phyloP scores from a whole-genome alignment of 1,284 basidiomycete genomes.

The Cutaneotrichosporon cyanovorans region DNA sequence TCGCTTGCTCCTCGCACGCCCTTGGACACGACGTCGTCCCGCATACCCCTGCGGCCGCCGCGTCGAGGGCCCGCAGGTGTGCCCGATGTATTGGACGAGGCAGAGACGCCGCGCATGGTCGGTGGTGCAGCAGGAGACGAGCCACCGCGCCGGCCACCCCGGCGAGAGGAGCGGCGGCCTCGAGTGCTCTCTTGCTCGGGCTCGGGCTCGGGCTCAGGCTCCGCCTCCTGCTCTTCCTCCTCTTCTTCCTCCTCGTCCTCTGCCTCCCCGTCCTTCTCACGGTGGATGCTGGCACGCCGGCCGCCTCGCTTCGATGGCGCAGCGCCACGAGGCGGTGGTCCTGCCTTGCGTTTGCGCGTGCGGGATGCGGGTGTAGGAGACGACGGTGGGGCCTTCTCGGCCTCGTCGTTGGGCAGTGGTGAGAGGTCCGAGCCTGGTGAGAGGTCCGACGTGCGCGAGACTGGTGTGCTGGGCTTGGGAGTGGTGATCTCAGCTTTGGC shows the following conservation, averaged over 20 bases:
- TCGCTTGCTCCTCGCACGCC: slow-evolving; percentile 27
- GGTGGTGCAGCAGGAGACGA: slow-evolving; percentile 25
- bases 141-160: slow-evolving; percentile 10
- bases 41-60: slow-evolving; percentile 19
- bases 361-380: slow-evolving; percentile 6
- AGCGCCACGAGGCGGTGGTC: not conserved
- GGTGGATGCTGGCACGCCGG: not conserved
- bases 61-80: slow-evolving; percentile 17
- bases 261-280: slow-evolving; percentile 20
- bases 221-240: slow-evolving; percentile 1
- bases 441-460: not conserved
- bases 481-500: too few relatives aligned
- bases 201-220: slow-evolving; percentile 1
- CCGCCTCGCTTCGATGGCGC: not conserved
- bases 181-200: slow-evolving; percentile 10
- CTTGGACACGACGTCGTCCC: slow-evolving; percentile 35
- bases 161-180: slow-evolving; percentile 20
- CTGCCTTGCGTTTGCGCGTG: slow-evolving; percentile 7
- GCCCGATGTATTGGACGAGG: slow-evolving; percentile 24
- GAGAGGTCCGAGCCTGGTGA: slow-evolving; percentile 8
- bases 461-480: not conserved
- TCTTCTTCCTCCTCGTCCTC: slow-evolving; percentile 11
- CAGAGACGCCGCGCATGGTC: slow-evolving; percentile 26
- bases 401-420: slow-evolving; percentile 8
- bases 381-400: not conserved